Conservation (phyloP, 2,329 filamentous ascomycete genomes). For the Cordyceps farinosa region DNA sequence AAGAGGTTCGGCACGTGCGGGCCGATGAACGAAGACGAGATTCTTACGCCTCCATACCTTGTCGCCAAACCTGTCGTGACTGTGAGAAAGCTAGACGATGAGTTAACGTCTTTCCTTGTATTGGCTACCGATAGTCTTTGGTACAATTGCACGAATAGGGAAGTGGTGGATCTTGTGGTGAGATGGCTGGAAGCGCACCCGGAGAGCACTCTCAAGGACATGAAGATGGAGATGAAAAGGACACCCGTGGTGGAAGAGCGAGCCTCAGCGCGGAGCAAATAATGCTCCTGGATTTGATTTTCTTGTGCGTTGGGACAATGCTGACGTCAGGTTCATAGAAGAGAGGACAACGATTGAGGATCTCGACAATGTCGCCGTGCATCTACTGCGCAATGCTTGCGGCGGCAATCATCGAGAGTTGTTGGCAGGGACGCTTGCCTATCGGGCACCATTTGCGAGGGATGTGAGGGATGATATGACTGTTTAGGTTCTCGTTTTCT, state of each 20-base stretch:
- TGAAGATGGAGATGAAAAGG: not conserved
- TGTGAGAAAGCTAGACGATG: slow-evolving; percentile 46
- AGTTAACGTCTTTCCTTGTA: slow-evolving; percentile 49
- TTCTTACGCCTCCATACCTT: slow-evolving; percentile 57
- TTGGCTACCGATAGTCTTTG: slow-evolving; percentile 59
- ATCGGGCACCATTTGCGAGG: slow-evolving; percentile 65
- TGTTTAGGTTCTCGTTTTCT: slow-evolving; percentile 64
- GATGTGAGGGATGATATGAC: slow-evolving; percentile 65
- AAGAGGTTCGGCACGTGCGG: slow-evolving; percentile 45
- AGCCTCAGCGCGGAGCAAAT: not conserved
- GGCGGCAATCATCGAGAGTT: slow-evolving; percentile 70
- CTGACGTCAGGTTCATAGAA: slow-evolving; percentile 9
- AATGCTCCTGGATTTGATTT: not conserved
- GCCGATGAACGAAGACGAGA: slow-evolving; percentile 31
- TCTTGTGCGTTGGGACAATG: slow-evolving; percentile 8
- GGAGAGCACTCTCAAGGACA: not conserved
- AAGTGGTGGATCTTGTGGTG: slow-evolving; percentile 52
- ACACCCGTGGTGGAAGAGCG: slow-evolving; percentile 7
- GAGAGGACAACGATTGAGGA: slow-evolving; percentile 16
- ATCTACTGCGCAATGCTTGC: slow-evolving; percentile 71
- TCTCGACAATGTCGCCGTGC: slow-evolving; percentile 66
- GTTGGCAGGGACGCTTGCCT: slow-evolving; percentile 65
- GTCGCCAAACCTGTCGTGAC: slow-evolving; percentile 61
- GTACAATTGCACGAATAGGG: slow-evolving; percentile 49
- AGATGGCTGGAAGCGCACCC: slow-evolving; percentile 39